phyloP scores from a whole-genome alignment of 1,284 basidiomycete genomes.

The Testicularia cyperi region DNA sequence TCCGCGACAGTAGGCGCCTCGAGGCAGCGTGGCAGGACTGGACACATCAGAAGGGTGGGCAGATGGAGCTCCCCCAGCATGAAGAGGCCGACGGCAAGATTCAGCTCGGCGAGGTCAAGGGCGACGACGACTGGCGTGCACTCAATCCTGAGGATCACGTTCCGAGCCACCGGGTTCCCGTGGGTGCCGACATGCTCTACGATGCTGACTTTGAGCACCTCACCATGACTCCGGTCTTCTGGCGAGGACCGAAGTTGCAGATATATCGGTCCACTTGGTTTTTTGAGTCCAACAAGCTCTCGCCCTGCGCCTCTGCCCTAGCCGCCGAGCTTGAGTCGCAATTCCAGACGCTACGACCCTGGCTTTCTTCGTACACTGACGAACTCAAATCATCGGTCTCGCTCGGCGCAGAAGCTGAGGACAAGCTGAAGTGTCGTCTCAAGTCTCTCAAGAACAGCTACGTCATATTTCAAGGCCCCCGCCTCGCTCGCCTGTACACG shows the following conservation, averaged over 20 bases:
- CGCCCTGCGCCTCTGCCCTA: constrained; percentile 63
- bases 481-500: constrained; percentile 61
- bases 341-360: constrained; percentile 49
- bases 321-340: constrained; percentile 63
- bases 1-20: constrained; percentile 26
- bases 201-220: constrained; percentile 43
- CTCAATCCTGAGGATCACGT: constrained; percentile 28
- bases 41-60: constrained; percentile 23
- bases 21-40: constrained; percentile 29
- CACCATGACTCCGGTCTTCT: constrained; percentile 63
- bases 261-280: constrained; percentile 66
- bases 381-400: constrained; percentile 64
- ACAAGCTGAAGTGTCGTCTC: constrained; percentile 64
- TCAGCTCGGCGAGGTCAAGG: constrained; percentile 19
- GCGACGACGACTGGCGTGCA: constrained; percentile 10
- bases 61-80: constrained; percentile 15
- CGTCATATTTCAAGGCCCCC: constrained; percentile 64
- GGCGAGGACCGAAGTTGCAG: constrained; percentile 63
- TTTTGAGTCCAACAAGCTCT: constrained; percentile 61
- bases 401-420: constrained; percentile 63
- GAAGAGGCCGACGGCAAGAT: constrained; percentile 29
- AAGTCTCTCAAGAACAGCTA: constrained; percentile 56
- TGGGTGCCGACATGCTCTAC: constrained; percentile 37
- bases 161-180: constrained; percentile 34
- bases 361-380: constrained; percentile 63